Percentiles rank a stretch among this genome's conserved stretches.
Conservation (phyloP, 2,329 filamentous ascomycete genomes). For the Ophiocordyceps camponoti-saundersi region DNA sequence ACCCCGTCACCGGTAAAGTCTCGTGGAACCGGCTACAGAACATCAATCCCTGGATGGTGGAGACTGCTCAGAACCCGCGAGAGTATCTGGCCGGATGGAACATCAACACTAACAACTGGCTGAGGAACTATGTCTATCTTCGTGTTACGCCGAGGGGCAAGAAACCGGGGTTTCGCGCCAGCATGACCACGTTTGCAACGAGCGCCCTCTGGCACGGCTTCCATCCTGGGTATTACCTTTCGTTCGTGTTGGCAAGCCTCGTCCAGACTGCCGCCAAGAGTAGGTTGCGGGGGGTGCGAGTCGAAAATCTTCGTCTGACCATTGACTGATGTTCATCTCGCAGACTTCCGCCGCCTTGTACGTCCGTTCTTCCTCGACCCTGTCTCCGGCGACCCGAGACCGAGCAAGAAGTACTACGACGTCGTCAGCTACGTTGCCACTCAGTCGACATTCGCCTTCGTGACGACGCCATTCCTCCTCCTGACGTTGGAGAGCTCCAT, state of each 20-base stretch:
- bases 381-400: conserved; percentile 48
- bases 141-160: conserved; percentile 88
- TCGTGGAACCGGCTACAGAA: conserved; percentile 83
- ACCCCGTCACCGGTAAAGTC: conserved; percentile 67
- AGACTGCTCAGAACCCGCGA: conserved; percentile 83
- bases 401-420: conserved; percentile 77
- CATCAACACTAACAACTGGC: conserved; percentile 95
- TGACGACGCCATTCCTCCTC: conserved; percentile 69
- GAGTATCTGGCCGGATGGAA: conserved; percentile 91
- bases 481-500: conserved; percentile 57
- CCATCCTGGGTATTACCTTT: conserved; percentile 88
- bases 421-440: conserved; percentile 57
- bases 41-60: conserved; percentile 70
- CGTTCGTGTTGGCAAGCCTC: conserved; percentile 78
- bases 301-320: neutral
- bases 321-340: neutral
- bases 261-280: conserved; percentile 90
- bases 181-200: conserved; percentile 81
- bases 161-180: conserved; percentile 92
- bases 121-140: conserved; percentile 89
- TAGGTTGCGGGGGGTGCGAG: no score
- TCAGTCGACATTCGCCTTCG: conserved; percentile 70
- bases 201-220: conserved; percentile 98
- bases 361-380: conserved; percentile 86
- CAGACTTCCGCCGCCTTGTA: conserved; percentile 76